Conservation (phyloP, 2,329 filamentous ascomycete species). For the Nannizzia gypsea region DNA sequence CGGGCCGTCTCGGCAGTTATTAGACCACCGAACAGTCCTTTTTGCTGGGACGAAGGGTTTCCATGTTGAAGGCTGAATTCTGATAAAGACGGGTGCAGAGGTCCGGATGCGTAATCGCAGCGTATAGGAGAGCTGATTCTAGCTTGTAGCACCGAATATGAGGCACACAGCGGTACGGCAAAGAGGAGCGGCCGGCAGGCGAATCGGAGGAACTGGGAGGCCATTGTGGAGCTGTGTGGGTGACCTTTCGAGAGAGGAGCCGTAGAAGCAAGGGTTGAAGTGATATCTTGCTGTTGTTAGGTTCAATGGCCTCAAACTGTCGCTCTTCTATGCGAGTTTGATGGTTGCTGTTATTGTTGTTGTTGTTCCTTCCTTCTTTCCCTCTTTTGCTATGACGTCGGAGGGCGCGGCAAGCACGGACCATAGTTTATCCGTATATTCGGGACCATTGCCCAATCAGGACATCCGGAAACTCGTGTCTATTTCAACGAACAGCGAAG, state of each 20-base stretch:
- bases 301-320: neutral
- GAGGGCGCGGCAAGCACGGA: neutral
- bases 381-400: constrained; percentile 1
- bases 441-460: neutral
- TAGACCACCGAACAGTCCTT: constrained; percentile 16
- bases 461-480: neutral
- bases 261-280: neutral
- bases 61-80: neutral
- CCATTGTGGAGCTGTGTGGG: constrained; percentile 10
- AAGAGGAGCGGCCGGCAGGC: constrained; percentile 14
- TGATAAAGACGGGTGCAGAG: constrained; percentile 7
- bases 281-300: neutral
- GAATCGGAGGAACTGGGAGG: constrained; percentile 14
- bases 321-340: neutral
- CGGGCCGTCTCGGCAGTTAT: constrained; percentile 28
- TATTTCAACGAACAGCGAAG: neutral
- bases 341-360: neutral
- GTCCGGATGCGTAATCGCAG: constrained; percentile 24
- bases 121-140: constrained; percentile 21
- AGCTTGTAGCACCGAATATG: constrained; percentile 25
- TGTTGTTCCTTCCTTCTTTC: neutral
- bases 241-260: neutral
- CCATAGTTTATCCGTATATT: neutral
- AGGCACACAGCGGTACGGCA: constrained; percentile 22
- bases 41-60: constrained; percentile 12